Percentiles rank a stretch among this genome's conserved stretches.
phyloP scores from a whole-genome alignment of 495 filamentous ascomycete species.

The Bathelium albidoporum region DNA sequence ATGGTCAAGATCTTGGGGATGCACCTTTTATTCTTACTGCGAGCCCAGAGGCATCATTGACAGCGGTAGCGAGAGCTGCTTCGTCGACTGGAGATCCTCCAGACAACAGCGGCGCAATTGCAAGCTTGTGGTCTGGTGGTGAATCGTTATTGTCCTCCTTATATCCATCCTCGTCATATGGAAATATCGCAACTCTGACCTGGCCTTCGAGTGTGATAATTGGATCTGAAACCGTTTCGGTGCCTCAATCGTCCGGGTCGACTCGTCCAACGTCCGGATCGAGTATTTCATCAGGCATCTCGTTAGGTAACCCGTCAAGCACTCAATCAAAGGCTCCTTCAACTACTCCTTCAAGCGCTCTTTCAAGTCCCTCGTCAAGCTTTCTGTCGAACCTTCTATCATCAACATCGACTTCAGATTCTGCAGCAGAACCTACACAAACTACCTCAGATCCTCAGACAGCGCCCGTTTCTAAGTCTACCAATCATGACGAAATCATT shows the following conservation, averaged over 20 bases:
- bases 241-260: neutral
- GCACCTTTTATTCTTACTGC: neutral
- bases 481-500: neutral
- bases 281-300: neutral
- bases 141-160: constrained; percentile 12
- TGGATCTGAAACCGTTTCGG: constrained; percentile 5
- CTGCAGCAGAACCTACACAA: neutral
- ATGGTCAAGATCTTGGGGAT: neutral
- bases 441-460: neutral
- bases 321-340: neutral
- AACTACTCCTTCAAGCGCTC: neutral
- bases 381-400: too few relatives aligned
- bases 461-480: neutral
- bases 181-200: constrained; percentile 11
- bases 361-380: neutral
- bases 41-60: neutral
- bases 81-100: neutral
- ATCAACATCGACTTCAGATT: neutral
- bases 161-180: constrained; percentile 15
- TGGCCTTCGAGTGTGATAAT: constrained; percentile 13
- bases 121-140: neutral
- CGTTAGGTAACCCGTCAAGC: neutral
- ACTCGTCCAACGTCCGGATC: neutral
- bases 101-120: neutral
- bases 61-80: neutral